Base-by-base conservation (phyloP, 2,329 filamentous ascomycete species). In the Paracoccidioides brasiliensis region DNA sequence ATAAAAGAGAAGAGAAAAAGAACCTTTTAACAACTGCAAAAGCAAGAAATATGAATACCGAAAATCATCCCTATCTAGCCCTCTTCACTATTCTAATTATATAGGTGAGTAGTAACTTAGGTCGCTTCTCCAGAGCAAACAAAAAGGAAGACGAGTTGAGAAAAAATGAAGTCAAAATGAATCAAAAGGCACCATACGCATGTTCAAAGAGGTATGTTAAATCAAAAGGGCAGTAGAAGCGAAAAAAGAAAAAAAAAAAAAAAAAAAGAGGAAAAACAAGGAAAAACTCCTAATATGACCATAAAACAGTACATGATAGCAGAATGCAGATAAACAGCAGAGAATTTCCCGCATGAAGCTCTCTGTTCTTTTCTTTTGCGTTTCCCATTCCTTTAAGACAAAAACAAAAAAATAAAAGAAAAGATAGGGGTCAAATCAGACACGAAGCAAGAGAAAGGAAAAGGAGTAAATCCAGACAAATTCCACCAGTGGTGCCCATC, bases 21-120 rank as follows among this genome's bases (percentile, higher is more conserved):
- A 32, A 22, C 10, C 43, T 5, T 8, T 22, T 43, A 53, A 8
- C n/a, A 37, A 42, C 12, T 22, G 51, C 8, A 30, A 53, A 59
- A 56, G 14, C 38, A 59, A 61, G 66, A 67, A 28, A 14, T 28
- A 28, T 28, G 3, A 37, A 37, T 49, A 22, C 22, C 22, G 22
- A 22, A 22, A 22, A 49, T 49, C 10, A 32, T 32, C 2, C 37
- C 37, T 8, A 38, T 22, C 22, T 22, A 38, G 7, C 37, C 37
- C 37, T 38, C 7, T 38, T 38, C 7, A 12, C 2, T 38, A 38
- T 38, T 8, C 12, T 38, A 38, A 8, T 38, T 12, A 7, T 12
- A 7, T 12, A 12, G 37, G 7, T 12, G 2, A 38, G 7, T 3
- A 7, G 7, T 12, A 38, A 38, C 7, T 12, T 12, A 38, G 12